Evolutionary conservation across 306 rosid genomes (phyloP).

Genomic region (Castanopsis chinensis): DNA sequence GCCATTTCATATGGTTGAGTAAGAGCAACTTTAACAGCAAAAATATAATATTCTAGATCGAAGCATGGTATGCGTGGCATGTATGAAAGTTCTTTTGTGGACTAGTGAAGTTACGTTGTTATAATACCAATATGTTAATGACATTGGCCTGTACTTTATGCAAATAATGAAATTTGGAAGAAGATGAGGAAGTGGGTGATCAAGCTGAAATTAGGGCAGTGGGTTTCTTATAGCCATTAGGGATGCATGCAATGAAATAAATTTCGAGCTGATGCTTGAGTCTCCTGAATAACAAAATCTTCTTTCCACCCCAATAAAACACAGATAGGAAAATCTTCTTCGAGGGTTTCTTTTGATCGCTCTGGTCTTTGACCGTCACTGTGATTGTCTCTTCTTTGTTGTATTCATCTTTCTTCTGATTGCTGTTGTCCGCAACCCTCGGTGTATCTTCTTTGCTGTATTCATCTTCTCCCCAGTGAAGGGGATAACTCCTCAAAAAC

Average conservation of each 20-base stretch:
- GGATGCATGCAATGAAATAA: slow-evolving; percentile 30
- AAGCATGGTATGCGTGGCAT: not conserved
- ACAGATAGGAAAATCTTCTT: slow-evolving; percentile 18
- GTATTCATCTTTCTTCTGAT: not conserved
- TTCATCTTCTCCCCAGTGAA: slow-evolving; percentile 28
- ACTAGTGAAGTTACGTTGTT: not conserved
- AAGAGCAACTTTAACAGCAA: not conserved
- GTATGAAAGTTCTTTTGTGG: not conserved
- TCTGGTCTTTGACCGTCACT: not conserved
- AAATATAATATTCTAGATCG: not conserved
- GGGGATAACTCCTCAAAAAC: slow-evolving; percentile 37
- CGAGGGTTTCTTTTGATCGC: not conserved
- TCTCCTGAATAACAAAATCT: slow-evolving; percentile 20
- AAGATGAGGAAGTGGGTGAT: not conserved
- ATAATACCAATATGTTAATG: not conserved
- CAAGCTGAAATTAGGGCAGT: slow-evolving; percentile 17
- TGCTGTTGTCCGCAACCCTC: too few relatives aligned
- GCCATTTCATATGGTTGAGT: not conserved
- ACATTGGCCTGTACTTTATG: not conserved
- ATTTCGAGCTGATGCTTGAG: slow-evolving; percentile 11
- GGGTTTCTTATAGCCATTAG: slow-evolving; percentile 14
- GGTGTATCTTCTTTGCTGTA: not conserved
- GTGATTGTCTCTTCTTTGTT: not conserved
- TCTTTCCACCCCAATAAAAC: slow-evolving; percentile 24
- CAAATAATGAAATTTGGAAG: not conserved